Conservation (phyloP, 495 filamentous ascomycete genomes). For the Lineolata rhizophorae region DNA sequence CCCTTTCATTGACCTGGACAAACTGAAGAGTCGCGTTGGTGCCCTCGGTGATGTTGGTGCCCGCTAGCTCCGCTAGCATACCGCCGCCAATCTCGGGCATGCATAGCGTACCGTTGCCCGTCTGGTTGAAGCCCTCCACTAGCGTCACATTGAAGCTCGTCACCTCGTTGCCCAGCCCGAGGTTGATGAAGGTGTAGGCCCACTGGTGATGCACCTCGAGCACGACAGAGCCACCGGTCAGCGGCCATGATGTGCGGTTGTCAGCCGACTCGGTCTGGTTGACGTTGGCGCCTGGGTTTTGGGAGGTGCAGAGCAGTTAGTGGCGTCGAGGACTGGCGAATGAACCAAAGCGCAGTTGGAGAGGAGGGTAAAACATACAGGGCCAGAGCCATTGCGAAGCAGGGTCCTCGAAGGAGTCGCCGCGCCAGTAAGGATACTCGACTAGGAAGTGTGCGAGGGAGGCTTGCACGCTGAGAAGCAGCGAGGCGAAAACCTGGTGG, state of each 20-base stretch:
- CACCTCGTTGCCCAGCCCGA: conserved; percentile 34
- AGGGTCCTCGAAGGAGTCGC: conserved; percentile 22
- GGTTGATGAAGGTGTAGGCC: conserved; percentile 38
- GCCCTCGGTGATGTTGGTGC: conserved; percentile 23
- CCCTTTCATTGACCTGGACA: conserved; percentile 26
- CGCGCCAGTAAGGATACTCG: conserved; percentile 34
- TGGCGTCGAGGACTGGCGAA: conserved; percentile 1
- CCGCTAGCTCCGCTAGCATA: conserved; percentile 5
- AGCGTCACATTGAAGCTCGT: conserved; percentile 39
- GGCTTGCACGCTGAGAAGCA: no score
- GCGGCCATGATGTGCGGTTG: conserved; percentile 40
- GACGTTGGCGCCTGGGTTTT: conserved; percentile 28
- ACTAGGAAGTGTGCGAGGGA: conserved; percentile 40
- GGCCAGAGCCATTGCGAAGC: conserved; percentile 32
- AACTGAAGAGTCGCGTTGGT: conserved; percentile 31
- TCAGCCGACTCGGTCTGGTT: conserved; percentile 18
- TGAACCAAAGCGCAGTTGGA: neutral
- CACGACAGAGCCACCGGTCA: conserved; percentile 29
- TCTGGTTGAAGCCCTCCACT: conserved; percentile 29
- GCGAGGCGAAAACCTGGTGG: no score
- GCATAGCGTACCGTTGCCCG: conserved; percentile 38
- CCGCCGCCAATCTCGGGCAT: conserved; percentile 24
- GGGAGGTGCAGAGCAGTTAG: conserved; percentile 1
- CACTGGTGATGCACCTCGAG: conserved; percentile 30
- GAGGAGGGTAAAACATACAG: conserved; percentile 20